phyloP scores from a whole-genome alignment of 1,139 yeast species.

The Suhomyces bolitotheri region DNA sequence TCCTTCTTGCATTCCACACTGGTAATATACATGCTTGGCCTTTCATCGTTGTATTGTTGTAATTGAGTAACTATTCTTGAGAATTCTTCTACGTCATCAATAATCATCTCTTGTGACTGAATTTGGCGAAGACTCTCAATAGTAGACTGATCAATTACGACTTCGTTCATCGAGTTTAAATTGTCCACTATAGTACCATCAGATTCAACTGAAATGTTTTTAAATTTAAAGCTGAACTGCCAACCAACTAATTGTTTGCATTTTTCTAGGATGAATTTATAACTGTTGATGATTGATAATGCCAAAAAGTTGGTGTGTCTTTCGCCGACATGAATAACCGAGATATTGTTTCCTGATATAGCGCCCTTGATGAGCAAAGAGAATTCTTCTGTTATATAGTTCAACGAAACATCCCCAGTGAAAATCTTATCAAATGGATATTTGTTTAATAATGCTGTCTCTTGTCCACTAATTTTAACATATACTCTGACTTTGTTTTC shows the following conservation, averaged over 20 bases:
- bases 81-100: constrained; percentile 15
- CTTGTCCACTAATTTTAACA: constrained; percentile 2
- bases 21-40: constrained; percentile 10
- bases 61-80: constrained; percentile 7
- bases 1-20: constrained; percentile 11
- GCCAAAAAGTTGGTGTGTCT: constrained; percentile 8
- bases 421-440: constrained; percentile 25
- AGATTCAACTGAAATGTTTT: constrained; percentile 12
- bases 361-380: constrained; percentile 21
- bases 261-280: constrained; percentile 13
- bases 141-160: constrained; percentile 5
- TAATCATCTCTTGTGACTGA: constrained; percentile 24
- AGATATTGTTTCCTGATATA: constrained; percentile 21
- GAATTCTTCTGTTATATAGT: constrained; percentile 23
- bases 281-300: constrained; percentile 16
- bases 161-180: constrained; percentile 15
- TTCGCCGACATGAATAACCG: constrained; percentile 22
- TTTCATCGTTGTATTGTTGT: neutral
- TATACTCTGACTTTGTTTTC: constrained; percentile 41
- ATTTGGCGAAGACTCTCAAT: constrained; percentile 12
- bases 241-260: constrained; percentile 3
- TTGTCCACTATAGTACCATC: constrained; percentile 12
- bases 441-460: neutral
- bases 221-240: constrained; percentile 17
- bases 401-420: constrained; percentile 6